These are phyloP conservation scores for Hordeum pubiflorum DNA, from an alignment of 202 grass and related monocot genomes.

Conservation along the genomic window DNA sequence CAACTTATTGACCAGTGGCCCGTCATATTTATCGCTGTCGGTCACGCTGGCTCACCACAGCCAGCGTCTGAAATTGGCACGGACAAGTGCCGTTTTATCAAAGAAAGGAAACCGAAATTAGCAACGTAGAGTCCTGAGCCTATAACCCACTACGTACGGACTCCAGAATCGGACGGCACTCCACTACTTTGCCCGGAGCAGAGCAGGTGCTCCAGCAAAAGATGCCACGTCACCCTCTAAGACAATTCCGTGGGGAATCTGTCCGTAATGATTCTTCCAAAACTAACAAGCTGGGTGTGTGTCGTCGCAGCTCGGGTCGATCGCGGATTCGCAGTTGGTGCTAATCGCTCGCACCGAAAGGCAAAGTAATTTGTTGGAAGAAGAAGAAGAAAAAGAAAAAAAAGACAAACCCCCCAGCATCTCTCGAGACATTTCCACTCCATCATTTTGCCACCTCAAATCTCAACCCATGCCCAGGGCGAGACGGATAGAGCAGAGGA, in stretches of 20 bases:
- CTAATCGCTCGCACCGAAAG: not conserved
- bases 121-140: not conserved
- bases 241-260: no score
- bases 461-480: not conserved
- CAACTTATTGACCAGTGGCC: not conserved
- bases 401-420: not conserved
- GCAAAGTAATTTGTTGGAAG: not conserved
- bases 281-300: not conserved
- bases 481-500: not conserved
- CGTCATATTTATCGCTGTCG: not conserved
- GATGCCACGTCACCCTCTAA: no score
- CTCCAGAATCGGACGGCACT: not conserved
- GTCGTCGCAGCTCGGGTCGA: not conserved
- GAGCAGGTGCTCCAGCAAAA: not conserved
- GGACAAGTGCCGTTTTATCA: not conserved
- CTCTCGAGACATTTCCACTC: not conserved
- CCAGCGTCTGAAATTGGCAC: not conserved
- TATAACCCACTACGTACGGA: constrained; percentile 28
- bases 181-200: not conserved
- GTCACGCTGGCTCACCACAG: not conserved
- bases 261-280: no score
- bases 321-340: not conserved
- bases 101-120: not conserved
- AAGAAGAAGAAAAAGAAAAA: no score
- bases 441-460: not conserved